Percentiles rank a stretch among this genome's conserved stretches.
Conservation (phyloP, 1,284 basidiomycete genomes). For the Lentinula novae-zelandiae region DNA sequence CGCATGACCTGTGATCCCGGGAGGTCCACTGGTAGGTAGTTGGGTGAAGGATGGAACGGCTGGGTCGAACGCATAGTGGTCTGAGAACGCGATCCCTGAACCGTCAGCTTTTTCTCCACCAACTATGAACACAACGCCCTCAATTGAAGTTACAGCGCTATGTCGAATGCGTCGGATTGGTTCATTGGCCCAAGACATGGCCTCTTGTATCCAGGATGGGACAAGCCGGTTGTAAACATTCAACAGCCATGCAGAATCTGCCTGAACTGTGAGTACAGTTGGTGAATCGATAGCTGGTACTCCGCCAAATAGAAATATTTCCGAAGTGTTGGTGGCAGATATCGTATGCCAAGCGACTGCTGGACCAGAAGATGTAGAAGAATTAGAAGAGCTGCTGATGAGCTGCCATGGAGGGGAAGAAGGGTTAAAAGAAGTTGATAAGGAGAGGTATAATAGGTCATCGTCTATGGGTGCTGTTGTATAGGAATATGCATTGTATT, state of each 20-base stretch:
- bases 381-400: conserved; percentile 42
- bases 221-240: conserved; percentile 33
- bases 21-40: conserved; percentile 57
- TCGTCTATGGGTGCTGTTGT: conserved; percentile 68
- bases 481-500: conserved; percentile 66
- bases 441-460: conserved; percentile 67
- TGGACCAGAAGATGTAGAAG: conserved; percentile 47
- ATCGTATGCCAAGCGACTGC: conserved; percentile 79
- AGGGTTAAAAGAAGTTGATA: conserved; percentile 54
- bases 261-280: conserved; percentile 43
- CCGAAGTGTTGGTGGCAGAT: conserved; percentile 54
- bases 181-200: conserved; percentile 57
- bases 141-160: conserved; percentile 47
- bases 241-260: conserved; percentile 65
- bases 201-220: conserved; percentile 47
- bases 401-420: conserved; percentile 66
- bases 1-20: conserved; percentile 67
- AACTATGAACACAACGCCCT: conserved; percentile 56
- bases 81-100: conserved; percentile 58
- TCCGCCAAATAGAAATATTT: conserved; percentile 71
- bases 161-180: conserved; percentile 75
- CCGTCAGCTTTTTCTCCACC: conserved; percentile 78
- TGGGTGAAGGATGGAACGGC: conserved; percentile 45
- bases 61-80: conserved; percentile 65
- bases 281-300: conserved; percentile 58